phyloP scores from a whole-genome alignment of 345 rosid species.

The Kandelia obovata region DNA sequence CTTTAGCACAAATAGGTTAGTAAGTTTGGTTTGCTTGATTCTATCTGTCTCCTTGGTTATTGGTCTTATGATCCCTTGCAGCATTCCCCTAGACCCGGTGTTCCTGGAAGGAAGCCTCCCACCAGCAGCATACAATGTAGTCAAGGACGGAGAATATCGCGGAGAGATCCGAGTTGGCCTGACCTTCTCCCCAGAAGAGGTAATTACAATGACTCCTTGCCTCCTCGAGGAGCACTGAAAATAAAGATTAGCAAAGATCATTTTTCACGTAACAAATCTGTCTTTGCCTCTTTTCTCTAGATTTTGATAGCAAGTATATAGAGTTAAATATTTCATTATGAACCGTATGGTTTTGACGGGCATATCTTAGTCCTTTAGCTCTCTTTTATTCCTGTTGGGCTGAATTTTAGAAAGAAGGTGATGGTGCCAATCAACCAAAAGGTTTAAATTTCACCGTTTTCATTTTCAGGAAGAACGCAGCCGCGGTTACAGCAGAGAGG shows the following conservation, averaged over 20 bases:
- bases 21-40: too few relatives aligned
- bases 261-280: too few relatives aligned
- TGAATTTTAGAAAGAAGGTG: too few relatives aligned
- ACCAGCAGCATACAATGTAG: slow-evolving; percentile 28
- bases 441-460: not conserved
- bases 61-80: slow-evolving; percentile 14
- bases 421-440: too few relatives aligned
- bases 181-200: slow-evolving; percentile 31
- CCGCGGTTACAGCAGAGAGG: slow-evolving; percentile 27
- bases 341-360: too few relatives aligned
- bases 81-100: slow-evolving; percentile 29
- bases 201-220: not conserved
- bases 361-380: too few relatives aligned
- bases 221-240: not conserved
- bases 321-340: too few relatives aligned
- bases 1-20: too few relatives aligned
- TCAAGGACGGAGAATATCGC: slow-evolving; percentile 23
- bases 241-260: not conserved
- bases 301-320: too few relatives aligned
- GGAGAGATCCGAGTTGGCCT: slow-evolving; percentile 38
- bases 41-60: not conserved
- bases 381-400: too few relatives aligned
- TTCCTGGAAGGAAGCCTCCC: slow-evolving; percentile 31
- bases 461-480: slow-evolving; percentile 28
- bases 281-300: too few relatives aligned